Evolutionary conservation across 768 basidiomycete species (phyloP).

Genomic region (Neoboletus brunneissimus): DNA sequence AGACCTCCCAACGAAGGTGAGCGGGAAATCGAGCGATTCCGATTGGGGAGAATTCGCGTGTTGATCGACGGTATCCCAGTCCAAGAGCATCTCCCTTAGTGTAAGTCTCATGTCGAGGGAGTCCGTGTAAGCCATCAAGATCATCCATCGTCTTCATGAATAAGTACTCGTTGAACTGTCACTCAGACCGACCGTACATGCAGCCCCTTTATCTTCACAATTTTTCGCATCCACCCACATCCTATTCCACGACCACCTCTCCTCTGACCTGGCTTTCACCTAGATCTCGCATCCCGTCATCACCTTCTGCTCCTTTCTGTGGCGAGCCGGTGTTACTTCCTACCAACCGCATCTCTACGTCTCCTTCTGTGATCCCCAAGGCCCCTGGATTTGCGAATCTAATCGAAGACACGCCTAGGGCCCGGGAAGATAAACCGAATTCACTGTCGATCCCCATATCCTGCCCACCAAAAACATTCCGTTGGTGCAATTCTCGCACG

Average conservation of each 20-base stretch:
- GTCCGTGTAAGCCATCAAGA: too few species aligned
- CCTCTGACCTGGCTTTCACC: not conserved
- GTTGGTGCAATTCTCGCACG: conserved; percentile 10
- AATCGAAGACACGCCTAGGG: not conserved
- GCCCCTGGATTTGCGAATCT: not conserved
- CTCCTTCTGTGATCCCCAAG: not conserved
- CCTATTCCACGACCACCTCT: not conserved
- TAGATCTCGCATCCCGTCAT: not conserved
- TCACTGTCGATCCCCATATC: conserved; percentile 8
- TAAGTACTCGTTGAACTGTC: too few species aligned
- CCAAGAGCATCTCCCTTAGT: not conserved
- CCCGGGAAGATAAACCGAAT: conserved; percentile 9
- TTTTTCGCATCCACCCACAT: not conserved
- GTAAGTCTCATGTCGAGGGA: too few species aligned
- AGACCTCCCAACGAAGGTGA: not conserved
- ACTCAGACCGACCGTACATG: not conserved
- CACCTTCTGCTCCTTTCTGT: not conserved
- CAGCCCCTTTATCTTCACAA: not conserved
- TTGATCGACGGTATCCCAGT: not conserved
- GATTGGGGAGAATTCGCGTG: not conserved
- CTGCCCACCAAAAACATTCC: not conserved
- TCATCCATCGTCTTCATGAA: too few species aligned
- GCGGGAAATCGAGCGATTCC: too few species aligned
- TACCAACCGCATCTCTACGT: conserved; percentile 7
- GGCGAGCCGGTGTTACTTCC: not conserved